Percentiles rank a stretch among this genome's conserved stretches.
These are phyloP conservation scores for Spergularia azorica DNA, from an alignment of 179 eudicot genomes.

Conservation along the genomic window DNA sequence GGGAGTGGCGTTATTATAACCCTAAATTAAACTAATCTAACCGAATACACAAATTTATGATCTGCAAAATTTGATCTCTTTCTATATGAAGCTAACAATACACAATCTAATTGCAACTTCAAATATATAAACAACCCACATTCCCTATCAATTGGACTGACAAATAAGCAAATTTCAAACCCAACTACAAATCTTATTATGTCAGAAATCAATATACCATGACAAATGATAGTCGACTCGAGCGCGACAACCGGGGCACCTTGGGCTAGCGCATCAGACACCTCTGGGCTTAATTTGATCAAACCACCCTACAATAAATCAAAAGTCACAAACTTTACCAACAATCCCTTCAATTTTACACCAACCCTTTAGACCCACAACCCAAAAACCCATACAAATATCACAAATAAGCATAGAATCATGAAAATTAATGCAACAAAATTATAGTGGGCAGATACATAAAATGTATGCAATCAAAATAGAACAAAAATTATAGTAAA, in stretches of 20 bases:
- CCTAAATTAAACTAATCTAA: background rate
- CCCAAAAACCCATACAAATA: background rate
- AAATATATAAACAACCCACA: slow-evolving; percentile 4
- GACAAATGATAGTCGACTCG: slow-evolving; percentile 53
- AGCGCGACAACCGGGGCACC: slow-evolving; percentile 52
- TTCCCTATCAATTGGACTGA: background rate
- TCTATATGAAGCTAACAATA: background rate
- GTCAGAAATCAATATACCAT: slow-evolving; percentile 32
- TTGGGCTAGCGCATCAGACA: slow-evolving; percentile 40
- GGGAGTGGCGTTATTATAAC: no score
- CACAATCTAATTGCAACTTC: background rate
- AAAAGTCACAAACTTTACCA: background rate
- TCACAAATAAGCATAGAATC: background rate
- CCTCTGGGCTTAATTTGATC: slow-evolving; percentile 41
- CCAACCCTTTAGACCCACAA: background rate
- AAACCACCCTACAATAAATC: slow-evolving; percentile 18
- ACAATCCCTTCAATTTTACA: background rate
- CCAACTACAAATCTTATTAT: background rate
- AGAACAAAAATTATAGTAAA: background rate
- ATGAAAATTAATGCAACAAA: background rate
- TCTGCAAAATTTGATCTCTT: background rate
- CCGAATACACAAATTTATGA: no score
- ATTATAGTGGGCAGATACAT: background rate
- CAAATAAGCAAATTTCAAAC: background rate
- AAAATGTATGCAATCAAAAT: background rate